Base-by-base conservation (phyloP, 371 early-diverging fungal species). In the Thermomucor indicae-seudaticae region DNA sequence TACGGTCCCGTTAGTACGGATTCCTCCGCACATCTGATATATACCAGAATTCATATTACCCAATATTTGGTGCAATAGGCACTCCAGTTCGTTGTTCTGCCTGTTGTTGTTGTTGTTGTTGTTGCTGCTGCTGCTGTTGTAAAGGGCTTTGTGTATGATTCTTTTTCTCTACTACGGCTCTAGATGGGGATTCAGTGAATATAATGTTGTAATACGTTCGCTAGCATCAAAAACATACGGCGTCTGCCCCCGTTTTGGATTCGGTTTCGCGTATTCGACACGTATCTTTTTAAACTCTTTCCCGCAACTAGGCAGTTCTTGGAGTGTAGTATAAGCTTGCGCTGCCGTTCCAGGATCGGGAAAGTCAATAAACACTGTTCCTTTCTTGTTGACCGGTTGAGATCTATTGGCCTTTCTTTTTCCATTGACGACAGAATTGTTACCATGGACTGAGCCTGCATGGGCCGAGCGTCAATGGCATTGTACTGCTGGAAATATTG, bases 331-430 rank as follows among this genome's bases (percentile, higher is more conserved):
- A 35, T 57, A 69, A 19, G 72, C 75, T 20, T 49, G 11, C 28
- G 67, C 60, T 19, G 74, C 75, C 6, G 59, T 35, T 12, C 23
- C 42, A 6, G 64, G 79, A 69, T 65, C 65, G 50, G 48, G 56
- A 60, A 64, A 80, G 65, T 70, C 66, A 40, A 58, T 49, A 68
- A 67, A 86, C 43, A 64, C 83, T 63, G 62, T 68, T 55, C 65
- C 80, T 75, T 17, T 62, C 81, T 48, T 62, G 16, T 16, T 8
- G 17, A 24, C 2, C 7, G n/a, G 5, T 16, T n/a, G 31, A 25
- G n/a, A 38, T 25, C 25, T 14, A 11, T 16, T n/a, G 20, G 14
- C 40, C 0, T 14, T 5, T 11, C 12, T 16, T 37, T 30, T 29
- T 10, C 16, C 14, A 49, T 24, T 39, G 40, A 20, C 17, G n/a